Conservation (phyloP, 129 eudicot species). For the Saussurea involucrata region DNA sequence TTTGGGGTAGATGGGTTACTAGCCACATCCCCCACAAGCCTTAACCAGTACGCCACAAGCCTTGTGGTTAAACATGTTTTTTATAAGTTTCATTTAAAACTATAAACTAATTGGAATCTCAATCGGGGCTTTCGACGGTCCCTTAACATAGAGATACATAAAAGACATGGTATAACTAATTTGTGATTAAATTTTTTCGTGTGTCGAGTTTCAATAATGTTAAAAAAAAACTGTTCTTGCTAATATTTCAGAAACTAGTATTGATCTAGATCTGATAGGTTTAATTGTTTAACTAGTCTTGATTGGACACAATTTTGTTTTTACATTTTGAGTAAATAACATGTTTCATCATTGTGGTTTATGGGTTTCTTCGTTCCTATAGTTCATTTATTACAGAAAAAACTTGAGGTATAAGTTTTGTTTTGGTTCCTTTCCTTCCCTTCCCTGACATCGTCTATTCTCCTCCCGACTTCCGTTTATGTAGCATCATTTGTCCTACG, state of each 20-base stretch:
- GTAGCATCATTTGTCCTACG: not conserved
- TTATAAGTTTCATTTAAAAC: not conserved
- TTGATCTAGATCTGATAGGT: not conserved
- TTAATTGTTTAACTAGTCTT: not conserved
- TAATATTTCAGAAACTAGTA: too few relatives aligned
- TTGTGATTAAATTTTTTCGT: not conserved
- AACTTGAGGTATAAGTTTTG: too few relatives aligned
- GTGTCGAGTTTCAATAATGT: not conserved
- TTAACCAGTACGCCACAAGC: too few relatives aligned
- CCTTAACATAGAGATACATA: not conserved
- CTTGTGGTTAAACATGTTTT: not conserved
- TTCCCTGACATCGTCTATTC: too few relatives aligned
- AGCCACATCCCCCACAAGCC: too few relatives aligned
- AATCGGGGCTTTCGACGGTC: not conserved
- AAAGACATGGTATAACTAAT: not conserved
- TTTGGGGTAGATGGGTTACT: too few relatives aligned
- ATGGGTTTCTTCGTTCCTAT: not conserved
- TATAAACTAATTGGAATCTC: not conserved
- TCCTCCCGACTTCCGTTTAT: too few relatives aligned
- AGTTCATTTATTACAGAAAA: too few relatives aligned
- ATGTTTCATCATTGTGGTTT: not conserved
- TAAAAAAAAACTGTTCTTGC: too few relatives aligned
- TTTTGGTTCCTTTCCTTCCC: too few relatives aligned
- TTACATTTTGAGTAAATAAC: not conserved
- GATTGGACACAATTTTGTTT: not conserved